These are phyloP conservation scores for Adansonia grandidieri DNA, from an alignment of 441 rosid species.

Conservation along the genomic window DNA sequence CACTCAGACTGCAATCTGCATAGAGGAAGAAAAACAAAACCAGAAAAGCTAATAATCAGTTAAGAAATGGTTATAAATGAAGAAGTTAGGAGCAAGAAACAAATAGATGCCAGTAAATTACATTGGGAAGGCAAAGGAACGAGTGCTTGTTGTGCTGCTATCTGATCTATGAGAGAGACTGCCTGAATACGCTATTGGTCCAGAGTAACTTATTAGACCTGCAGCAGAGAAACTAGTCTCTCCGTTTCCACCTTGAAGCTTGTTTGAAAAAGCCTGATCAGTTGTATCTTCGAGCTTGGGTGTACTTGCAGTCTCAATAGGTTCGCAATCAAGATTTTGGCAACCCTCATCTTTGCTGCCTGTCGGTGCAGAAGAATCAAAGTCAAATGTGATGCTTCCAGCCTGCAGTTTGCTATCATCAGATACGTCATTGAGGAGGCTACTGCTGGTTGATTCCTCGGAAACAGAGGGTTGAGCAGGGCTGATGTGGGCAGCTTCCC, in stretches of 20 bases:
- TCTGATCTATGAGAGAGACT: constrained; percentile 81
- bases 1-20: constrained; percentile 85
- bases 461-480: constrained; percentile 21
- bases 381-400: constrained; percentile 33
- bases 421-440: constrained; percentile 25
- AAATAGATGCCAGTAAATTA: constrained; percentile 33
- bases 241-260: constrained; percentile 40
- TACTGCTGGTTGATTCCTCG: constrained; percentile 27
- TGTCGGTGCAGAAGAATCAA: constrained; percentile 29
- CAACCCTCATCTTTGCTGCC: constrained; percentile 29
- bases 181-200: constrained; percentile 70
- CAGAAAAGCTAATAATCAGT: background rate
- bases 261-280: constrained; percentile 36
- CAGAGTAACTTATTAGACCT: constrained; percentile 69
- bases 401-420: constrained; percentile 33
- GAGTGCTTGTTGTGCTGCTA: constrained; percentile 86
- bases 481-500: constrained; percentile 22
- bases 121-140: constrained; percentile 91
- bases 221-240: constrained; percentile 82
- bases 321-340: constrained; percentile 25
- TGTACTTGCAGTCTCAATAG: constrained; percentile 22
- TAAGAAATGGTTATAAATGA: background rate
- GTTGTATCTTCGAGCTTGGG: constrained; percentile 31
- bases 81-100: background rate
- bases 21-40: background rate